Evolutionary conservation across 164 flowering plant species (phyloP).

Genomic region (Vitis riparia): DNA sequence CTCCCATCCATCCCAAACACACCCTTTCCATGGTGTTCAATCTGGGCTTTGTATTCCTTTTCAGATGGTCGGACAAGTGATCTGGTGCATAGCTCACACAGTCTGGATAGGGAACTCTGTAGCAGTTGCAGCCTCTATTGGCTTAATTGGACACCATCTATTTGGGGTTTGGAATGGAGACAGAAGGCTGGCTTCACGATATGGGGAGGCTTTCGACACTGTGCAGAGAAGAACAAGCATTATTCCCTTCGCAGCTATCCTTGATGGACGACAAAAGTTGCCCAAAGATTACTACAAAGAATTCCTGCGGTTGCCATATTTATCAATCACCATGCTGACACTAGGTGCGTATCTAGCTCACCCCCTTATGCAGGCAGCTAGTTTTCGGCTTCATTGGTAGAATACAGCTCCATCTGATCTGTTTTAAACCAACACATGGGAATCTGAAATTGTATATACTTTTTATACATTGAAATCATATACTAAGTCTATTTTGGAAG

Average conservation of each 20-base stretch:
- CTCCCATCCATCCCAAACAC: too few relatives aligned
- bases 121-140: conserved; percentile 85
- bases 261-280: conserved; percentile 90
- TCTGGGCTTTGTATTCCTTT: neutral
- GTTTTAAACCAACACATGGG: neutral
- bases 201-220: conserved; percentile 77
- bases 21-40: neutral
- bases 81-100: conserved; percentile 97
- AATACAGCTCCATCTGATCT: neutral
- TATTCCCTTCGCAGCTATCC: conserved; percentile 89
- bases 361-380: conserved; percentile 88
- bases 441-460: too few relatives aligned
- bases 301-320: conserved; percentile 72
- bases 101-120: conserved; percentile 94
- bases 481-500: too few relatives aligned
- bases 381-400: conserved; percentile 90
- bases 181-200: conserved; percentile 63
- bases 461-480: too few relatives aligned
- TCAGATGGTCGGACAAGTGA: conserved; percentile 96
- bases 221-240: conserved; percentile 82
- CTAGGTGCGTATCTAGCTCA: conserved; percentile 81
- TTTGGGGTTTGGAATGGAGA: conserved; percentile 99
- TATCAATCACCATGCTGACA: conserved; percentile 67
- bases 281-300: conserved; percentile 86
- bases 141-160: conserved; percentile 87